A percentile compares a stretch with the other conserved stretches of the same genome.
phyloP scores from a whole-genome alignment of 2,329 filamentous ascomycete species.

The Dactylellina cionopaga region DNA sequence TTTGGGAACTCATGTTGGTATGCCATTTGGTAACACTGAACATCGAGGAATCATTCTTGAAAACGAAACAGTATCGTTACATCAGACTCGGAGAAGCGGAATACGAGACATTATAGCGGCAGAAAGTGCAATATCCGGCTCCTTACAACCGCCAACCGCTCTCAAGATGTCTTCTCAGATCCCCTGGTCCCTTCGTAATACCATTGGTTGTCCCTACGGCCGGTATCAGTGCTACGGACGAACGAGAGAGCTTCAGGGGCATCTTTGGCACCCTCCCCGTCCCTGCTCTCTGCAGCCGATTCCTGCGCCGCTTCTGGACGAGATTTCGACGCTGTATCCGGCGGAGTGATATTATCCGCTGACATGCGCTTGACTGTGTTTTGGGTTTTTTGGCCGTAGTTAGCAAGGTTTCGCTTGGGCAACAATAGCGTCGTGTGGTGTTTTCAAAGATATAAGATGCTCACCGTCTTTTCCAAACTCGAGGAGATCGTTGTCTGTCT shows the following conservation, averaged over 20 bases:
- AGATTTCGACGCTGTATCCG: conserved; percentile 18
- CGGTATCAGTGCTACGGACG: not conserved
- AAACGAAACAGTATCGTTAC: too few species aligned
- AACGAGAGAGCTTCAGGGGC: not conserved
- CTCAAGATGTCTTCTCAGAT: not conserved
- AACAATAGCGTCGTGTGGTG: not conserved
- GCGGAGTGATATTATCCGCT: conserved; percentile 33
- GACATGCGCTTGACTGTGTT: conserved; percentile 40
- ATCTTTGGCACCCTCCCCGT: not conserved
- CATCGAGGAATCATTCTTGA: too few species aligned
- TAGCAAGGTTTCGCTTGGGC: too few species aligned
- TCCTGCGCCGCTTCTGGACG: not conserved
- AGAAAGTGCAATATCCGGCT: not conserved
- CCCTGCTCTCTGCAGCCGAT: not conserved
- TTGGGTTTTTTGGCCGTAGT: too few species aligned
- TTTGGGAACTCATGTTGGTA: too few species aligned
- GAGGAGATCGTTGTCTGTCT: conserved; percentile 14
- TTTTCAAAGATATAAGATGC: not conserved
- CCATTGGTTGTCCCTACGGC: not conserved
- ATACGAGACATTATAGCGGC: not conserved
- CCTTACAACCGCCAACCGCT: not conserved
- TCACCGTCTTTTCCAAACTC: conserved; percentile 40
- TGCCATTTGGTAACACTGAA: too few species aligned
- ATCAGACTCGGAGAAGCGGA: too few species aligned
- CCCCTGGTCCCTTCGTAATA: not conserved